phyloP scores from a whole-genome alignment of 192 early-diverging fungal species.

The Coemansia reversa region DNA sequence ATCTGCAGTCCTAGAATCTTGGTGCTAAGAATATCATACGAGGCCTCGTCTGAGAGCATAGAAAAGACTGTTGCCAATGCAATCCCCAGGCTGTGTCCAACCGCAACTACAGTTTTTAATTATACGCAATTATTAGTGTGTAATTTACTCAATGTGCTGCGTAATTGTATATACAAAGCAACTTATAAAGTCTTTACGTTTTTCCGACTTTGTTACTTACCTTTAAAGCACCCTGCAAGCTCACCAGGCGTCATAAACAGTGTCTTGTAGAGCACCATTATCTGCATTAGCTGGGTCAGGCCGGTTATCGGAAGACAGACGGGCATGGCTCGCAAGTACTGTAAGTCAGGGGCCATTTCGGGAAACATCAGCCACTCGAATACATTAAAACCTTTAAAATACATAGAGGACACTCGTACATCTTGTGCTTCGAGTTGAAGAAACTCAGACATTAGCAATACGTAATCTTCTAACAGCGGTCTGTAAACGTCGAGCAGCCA shows the following conservation, averaged over 20 bases:
- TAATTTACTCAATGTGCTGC: not conserved
- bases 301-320: constrained; percentile 82
- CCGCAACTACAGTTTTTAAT: constrained; percentile 30
- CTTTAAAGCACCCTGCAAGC: constrained; percentile 26
- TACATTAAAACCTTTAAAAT: constrained; percentile 72
- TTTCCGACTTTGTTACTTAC: constrained; percentile 11
- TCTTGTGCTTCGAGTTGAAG: constrained; percentile 58
- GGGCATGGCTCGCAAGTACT: constrained; percentile 68
- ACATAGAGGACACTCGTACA: constrained; percentile 54
- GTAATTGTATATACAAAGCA: not conserved
- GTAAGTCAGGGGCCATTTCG: constrained; percentile 65
- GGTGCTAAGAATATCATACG: constrained; percentile 71
- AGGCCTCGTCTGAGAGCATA: constrained; percentile 70
- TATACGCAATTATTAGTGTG: not conserved
- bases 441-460: constrained; percentile 70
- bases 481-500: constrained; percentile 73
- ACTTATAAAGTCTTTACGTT: not conserved
- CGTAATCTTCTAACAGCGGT: constrained; percentile 66
- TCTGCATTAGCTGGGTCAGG: constrained; percentile 81
- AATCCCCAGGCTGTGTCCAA: constrained; percentile 92
- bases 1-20: constrained; percentile 81
- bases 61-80: constrained; percentile 83
- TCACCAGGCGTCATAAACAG: constrained; percentile 57
- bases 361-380: constrained; percentile 73
- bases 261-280: constrained; percentile 67